These are phyloP conservation scores for Balansia obtecta DNA, from an alignment of 2,329 filamentous ascomycete genomes.

Conservation along the genomic window DNA sequence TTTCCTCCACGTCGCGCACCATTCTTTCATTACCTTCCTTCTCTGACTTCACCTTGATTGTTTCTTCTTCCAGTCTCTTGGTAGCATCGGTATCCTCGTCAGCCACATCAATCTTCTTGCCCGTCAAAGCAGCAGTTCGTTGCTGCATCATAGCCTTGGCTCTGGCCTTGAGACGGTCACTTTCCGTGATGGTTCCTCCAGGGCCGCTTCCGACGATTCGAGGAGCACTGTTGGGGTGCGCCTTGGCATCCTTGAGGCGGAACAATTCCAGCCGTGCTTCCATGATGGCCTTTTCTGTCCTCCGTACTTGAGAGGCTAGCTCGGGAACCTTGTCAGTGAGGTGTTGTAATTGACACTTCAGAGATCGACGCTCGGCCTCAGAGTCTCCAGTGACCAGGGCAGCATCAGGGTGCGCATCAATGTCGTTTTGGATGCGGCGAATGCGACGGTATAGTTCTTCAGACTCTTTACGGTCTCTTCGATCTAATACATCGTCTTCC, in stretches of 20 bases:
- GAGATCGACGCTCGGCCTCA: slow-evolving; percentile 71
- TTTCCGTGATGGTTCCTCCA: slow-evolving; percentile 80
- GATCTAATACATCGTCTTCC: slow-evolving; percentile 83
- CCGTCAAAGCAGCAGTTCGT: slow-evolving; percentile 81
- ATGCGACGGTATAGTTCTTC: slow-evolving; percentile 92
- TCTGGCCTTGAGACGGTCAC: slow-evolving; percentile 85
- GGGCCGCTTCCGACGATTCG: slow-evolving; percentile 86
- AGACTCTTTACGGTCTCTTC: slow-evolving; percentile 79
- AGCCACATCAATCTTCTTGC: slow-evolving; percentile 58
- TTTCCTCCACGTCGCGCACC: slow-evolving; percentile 94
- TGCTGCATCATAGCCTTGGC: slow-evolving; percentile 99
- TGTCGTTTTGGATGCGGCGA: slow-evolving; percentile 83
- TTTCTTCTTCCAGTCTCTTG: slow-evolving; percentile 82
- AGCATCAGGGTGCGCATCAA: slow-evolving; percentile 74
- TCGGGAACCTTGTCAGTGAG: slow-evolving; percentile 84
- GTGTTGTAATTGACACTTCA: slow-evolving; percentile 82
- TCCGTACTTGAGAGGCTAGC: slow-evolving; percentile 81
- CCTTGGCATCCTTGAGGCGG: slow-evolving; percentile 84
- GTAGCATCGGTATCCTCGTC: slow-evolving; percentile 68
- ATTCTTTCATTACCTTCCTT: slow-evolving; percentile 92
- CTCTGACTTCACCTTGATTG: slow-evolving; percentile 65
- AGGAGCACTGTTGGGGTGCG: slow-evolving; percentile 67
- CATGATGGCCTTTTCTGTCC: slow-evolving; percentile 82
- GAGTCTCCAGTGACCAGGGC: slow-evolving; percentile 63
- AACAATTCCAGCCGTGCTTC: slow-evolving; percentile 89